Conservation (phyloP, 768 basidiomycete species). For the Psilocybe cyanescens region DNA sequence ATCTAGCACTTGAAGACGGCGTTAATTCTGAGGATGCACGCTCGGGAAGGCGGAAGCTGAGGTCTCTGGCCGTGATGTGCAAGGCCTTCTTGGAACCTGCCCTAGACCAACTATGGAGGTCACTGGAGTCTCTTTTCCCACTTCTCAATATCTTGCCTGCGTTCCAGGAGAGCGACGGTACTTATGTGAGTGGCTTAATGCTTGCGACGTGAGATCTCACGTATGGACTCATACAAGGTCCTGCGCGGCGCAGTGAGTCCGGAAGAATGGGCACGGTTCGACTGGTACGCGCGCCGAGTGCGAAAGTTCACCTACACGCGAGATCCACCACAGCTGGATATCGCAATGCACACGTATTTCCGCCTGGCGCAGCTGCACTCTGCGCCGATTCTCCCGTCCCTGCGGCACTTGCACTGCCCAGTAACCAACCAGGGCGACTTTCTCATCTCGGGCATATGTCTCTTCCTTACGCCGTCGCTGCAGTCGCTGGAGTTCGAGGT, state of each 20-base stretch:
- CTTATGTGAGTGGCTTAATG: constrained; percentile 27
- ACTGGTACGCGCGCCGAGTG: constrained; percentile 33
- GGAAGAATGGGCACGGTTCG: constrained; percentile 34
- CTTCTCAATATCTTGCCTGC: constrained; percentile 34
- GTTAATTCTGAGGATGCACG: constrained; percentile 17
- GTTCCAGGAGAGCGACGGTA: constrained; percentile 30
- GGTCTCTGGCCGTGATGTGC: constrained; percentile 30
- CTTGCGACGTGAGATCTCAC: neutral
- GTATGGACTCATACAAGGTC: constrained; percentile 23
- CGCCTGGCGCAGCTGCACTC: constrained; percentile 32
- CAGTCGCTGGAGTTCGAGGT: constrained; percentile 29
- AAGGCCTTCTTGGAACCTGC: constrained; percentile 35
- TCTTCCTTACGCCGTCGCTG: constrained; percentile 35
- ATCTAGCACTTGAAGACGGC: constrained; percentile 25
- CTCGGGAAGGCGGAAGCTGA: constrained; percentile 21
- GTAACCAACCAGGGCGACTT: constrained; percentile 32
- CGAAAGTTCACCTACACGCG: constrained; percentile 32
- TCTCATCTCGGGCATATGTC: constrained; percentile 35
- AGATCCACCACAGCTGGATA: constrained; percentile 31
- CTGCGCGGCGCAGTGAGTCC: constrained; percentile 27
- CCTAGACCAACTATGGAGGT: constrained; percentile 34
- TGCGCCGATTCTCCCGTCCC: constrained; percentile 28
- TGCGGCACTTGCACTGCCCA: constrained; percentile 33
- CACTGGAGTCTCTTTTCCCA: constrained; percentile 35
- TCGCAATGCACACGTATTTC: constrained; percentile 40